These are phyloP conservation scores for Pseudofabraea citricarpa DNA, from an alignment of 2,329 filamentous ascomycete species.

Conservation along the genomic window DNA sequence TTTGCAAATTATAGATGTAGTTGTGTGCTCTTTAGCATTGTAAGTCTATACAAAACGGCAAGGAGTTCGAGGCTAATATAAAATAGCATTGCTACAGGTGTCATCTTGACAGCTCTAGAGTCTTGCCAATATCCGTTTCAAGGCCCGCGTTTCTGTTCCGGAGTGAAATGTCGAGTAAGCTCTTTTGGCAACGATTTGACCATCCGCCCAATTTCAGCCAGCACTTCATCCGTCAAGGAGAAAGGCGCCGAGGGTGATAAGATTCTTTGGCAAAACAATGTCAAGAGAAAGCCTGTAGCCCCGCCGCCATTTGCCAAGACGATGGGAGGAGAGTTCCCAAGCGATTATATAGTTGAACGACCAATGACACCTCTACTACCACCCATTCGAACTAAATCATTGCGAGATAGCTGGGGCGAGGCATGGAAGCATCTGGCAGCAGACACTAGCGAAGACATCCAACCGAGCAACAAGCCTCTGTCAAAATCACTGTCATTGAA, in stretches of 20 bases:
- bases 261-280: constrained; percentile 4
- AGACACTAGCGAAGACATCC: constrained; percentile 5
- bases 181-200: constrained; percentile 15
- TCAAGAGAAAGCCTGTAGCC: constrained; percentile 13
- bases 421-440: constrained; percentile 17
- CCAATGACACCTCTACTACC: constrained; percentile 8
- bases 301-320: neutral
- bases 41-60: constrained; percentile 8
- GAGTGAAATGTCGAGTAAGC: constrained; percentile 12
- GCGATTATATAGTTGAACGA: neutral
- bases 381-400: constrained; percentile 1
- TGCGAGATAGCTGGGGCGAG: constrained; percentile 12
- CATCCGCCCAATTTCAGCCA: constrained; percentile 6
- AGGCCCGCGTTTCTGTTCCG: constrained; percentile 5
- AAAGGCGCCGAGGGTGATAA: neutral
- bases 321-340: constrained; percentile 4
- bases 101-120: constrained; percentile 20
- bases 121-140: constrained; percentile 21
- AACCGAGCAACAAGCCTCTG: constrained; percentile 4
- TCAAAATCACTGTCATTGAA: constrained; percentile 16
- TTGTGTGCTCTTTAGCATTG: constrained; percentile 16
- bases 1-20: constrained; percentile 13
- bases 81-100: constrained; percentile 16
- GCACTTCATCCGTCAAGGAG: constrained; percentile 4
- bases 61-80: constrained; percentile 3